These are phyloP conservation scores for Suhomyces bokatorum DNA, from an alignment of 1,139 yeast genomes.

Conservation along the genomic window DNA sequence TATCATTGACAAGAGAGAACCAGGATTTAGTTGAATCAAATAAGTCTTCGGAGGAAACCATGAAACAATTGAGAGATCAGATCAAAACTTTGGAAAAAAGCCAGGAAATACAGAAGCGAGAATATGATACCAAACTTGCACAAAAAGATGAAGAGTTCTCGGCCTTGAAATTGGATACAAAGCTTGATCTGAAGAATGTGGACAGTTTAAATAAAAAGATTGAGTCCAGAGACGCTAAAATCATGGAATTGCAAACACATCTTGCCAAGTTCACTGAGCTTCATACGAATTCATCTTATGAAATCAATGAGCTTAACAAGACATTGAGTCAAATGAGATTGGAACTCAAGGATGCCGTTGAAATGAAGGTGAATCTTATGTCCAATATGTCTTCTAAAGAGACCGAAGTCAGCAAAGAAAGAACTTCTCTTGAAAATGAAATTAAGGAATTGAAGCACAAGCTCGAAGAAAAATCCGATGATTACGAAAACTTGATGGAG, in stretches of 20 bases:
- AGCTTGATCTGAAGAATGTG: slow-evolving; percentile 33
- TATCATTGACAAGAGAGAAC: slow-evolving; percentile 7
- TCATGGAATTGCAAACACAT: slow-evolving; percentile 32
- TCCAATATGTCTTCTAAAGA: slow-evolving; percentile 70
- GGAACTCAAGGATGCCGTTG: slow-evolving; percentile 33
- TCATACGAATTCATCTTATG: slow-evolving; percentile 19
- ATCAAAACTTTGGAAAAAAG: neutral
- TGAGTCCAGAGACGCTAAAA: slow-evolving; percentile 30
- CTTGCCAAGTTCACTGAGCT: slow-evolving; percentile 21
- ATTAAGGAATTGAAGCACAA: slow-evolving; percentile 39
- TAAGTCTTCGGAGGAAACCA: slow-evolving; percentile 28
- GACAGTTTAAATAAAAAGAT: slow-evolving; percentile 22
- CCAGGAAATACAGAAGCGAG: neutral
- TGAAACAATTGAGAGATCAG: slow-evolving; percentile 32
- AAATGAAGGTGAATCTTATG: slow-evolving; percentile 60
- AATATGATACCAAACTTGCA: slow-evolving; percentile 5
- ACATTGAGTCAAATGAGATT: slow-evolving; percentile 25
- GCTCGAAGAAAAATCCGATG: slow-evolving; percentile 44
- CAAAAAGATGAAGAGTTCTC: slow-evolving; percentile 11
- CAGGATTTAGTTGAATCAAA: slow-evolving; percentile 3
- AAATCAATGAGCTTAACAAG: slow-evolving; percentile 21
- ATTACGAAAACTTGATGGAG: slow-evolving; percentile 53
- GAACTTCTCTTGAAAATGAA: slow-evolving; percentile 50
- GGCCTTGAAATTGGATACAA: slow-evolving; percentile 10
- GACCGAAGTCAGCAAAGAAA: slow-evolving; percentile 55